Conservation (phyloP, 352 stramenopile genomes). For the Peronosclerospora sorghi region DNA sequence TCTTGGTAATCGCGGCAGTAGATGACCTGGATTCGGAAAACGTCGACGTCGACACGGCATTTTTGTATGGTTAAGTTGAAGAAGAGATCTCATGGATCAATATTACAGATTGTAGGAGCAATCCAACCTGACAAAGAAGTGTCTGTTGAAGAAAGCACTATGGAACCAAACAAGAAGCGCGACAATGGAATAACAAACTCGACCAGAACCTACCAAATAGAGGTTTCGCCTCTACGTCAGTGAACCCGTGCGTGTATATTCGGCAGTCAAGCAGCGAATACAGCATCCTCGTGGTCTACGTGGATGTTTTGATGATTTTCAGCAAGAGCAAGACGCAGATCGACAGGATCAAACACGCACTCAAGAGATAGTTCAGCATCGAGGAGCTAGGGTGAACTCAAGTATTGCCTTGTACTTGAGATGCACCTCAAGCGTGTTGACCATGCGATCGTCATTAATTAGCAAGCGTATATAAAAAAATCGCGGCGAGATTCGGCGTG, state of each 20-base stretch:
- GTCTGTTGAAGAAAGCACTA: not conserved
- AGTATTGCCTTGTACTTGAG: not conserved
- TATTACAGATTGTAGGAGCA: not conserved
- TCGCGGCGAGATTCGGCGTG: not conserved
- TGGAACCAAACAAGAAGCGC: not conserved
- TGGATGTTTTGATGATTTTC: not conserved
- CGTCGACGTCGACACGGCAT: not conserved
- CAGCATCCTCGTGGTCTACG: not conserved
- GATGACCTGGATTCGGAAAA: slow-evolving; percentile 1
- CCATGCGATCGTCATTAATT: not conserved
- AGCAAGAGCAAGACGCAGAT: not conserved
- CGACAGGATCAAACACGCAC: not conserved
- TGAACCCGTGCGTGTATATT: not conserved
- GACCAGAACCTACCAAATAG: not conserved
- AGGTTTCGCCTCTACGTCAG: not conserved
- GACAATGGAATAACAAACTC: not conserved
- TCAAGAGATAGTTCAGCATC: not conserved
- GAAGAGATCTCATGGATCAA: slow-evolving; percentile 3
- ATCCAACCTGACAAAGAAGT: not conserved
- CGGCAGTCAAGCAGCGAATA: not conserved
- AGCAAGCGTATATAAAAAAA: not conserved
- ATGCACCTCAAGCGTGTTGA: not conserved
- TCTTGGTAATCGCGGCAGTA: not conserved
- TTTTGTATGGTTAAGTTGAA: slow-evolving; percentile 3
- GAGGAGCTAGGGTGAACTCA: not conserved